Evolutionary conservation across 108 stramenopile species (phyloP).

Genomic region (Pseudonitzschia pungens): DNA sequence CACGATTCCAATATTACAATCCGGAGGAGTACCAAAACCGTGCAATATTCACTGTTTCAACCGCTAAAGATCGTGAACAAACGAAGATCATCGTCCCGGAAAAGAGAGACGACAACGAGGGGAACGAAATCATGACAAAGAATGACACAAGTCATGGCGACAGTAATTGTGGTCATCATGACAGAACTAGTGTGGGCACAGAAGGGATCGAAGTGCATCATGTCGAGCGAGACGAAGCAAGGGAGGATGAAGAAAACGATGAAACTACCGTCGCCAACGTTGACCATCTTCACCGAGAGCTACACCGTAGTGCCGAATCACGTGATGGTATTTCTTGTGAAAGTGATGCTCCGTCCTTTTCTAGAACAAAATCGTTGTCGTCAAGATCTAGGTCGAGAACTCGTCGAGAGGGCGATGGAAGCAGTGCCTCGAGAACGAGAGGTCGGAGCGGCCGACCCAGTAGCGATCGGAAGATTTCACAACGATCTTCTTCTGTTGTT

Average conservation of each 20-base stretch:
- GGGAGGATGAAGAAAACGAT: conserved; percentile 1
- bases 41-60: conserved; percentile 1
- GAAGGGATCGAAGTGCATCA: conserved; percentile 7
- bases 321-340: not conserved
- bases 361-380: not conserved
- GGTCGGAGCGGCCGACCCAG: conserved; percentile 9
- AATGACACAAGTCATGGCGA: not conserved
- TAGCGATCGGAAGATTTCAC: conserved; percentile 2
- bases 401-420: conserved; percentile 1
- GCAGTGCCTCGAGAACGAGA: not conserved
- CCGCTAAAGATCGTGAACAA: not conserved
- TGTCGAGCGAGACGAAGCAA: conserved; percentile 2
- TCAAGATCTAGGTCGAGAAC: not conserved
- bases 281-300: not conserved
- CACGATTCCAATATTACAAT: conserved; percentile 1
- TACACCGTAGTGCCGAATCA: not conserved
- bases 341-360: not conserved
- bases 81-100: not conserved
- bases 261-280: not conserved
- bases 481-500: conserved; percentile 11
- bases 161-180: conserved; percentile 7
- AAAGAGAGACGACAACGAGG: not conserved
- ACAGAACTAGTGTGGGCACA: not conserved
- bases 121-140: not conserved
- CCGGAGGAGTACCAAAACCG: not conserved